phyloP scores from a whole-genome alignment of 2,329 filamentous ascomycete genomes.

The Cladosporium colombiae region DNA sequence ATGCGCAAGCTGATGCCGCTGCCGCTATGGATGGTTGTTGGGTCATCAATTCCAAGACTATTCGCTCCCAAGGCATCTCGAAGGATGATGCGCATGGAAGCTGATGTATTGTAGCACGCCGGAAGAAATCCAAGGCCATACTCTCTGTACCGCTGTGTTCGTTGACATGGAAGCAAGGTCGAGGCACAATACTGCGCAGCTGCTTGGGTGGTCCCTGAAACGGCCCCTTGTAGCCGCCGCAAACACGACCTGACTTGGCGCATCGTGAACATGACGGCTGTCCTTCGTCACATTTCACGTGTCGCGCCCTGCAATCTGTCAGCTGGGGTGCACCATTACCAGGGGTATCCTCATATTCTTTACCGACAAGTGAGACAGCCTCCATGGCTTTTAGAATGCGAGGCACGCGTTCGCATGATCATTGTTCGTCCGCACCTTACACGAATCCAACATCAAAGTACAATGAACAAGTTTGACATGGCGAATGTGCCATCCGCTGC shows the following conservation, averaged over 20 bases:
- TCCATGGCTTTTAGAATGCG: background rate
- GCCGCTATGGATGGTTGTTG: background rate
- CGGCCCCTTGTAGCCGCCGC: background rate
- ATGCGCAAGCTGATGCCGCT: background rate
- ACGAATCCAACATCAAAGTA: background rate
- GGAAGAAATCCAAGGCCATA: conserved; percentile 1
- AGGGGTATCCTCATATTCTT: too few species aligned
- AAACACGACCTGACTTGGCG: background rate
- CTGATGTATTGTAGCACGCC: background rate
- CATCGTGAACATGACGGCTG: background rate
- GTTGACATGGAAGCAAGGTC: background rate
- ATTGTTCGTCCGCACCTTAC: background rate
- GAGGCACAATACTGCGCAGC: background rate
- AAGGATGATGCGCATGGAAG: conserved; percentile 1
- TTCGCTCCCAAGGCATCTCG: conserved; percentile 1
- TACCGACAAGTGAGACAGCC: conserved; percentile 10
- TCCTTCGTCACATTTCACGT: conserved; percentile 5
- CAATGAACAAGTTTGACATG: background rate
- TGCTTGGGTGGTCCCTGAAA: background rate
- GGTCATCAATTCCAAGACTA: background rate
- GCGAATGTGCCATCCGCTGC: background rate
- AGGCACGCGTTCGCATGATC: background rate
- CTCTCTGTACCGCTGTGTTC: background rate
- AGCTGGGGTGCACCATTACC: too few species aligned
- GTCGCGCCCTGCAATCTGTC: background rate